Base-by-base conservation (phyloP, 75 land plant species). In the Cupressus sempervirens region DNA sequence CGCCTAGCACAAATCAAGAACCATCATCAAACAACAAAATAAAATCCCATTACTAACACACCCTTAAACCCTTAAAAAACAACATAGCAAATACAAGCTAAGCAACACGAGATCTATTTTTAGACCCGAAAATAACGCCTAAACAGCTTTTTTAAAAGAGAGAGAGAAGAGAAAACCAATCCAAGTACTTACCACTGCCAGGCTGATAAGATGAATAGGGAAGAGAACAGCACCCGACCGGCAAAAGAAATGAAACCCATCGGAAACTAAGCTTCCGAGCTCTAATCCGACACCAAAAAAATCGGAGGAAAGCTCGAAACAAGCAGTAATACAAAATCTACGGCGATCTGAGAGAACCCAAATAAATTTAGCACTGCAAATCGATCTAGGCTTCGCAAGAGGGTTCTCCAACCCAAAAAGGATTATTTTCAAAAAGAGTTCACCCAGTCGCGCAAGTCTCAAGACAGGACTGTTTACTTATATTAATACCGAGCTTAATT, bases 211-310 rank as follows among this genome's bases (percentile, higher is more conserved):
- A 93, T 90, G 88, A 93, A 93, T 75, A 93, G 83, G 83, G 93
- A 88, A 32, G 94, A 88, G 86, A 93, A 93, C 81, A 90, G 89
- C 29, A 91, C 89, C 9, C 94, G 91, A 18, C 94, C 94, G 2
- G 83, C 87, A 88, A 93, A 91, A 77, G 94, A 93, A 45, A 83
- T 84, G 82, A 93, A 93, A 16, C 94, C 94, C 94, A 93, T 92
- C 83, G 81, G 81, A 41, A 20, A 23, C 20, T 16, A 36, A 40
- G n/a, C 20, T 4, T 20, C 26, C 2, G 43, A 38, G 43, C 48
- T 79, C n/a, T 40, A 79, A 38, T 75, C 81, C 81, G 23, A 23
- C 10, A 13, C 43, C 81, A 45, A 10, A 7, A 79, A 79, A 40
- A 1, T 18, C 81, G 46, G 13, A 29, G 10, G 74, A 13, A 23